Conservation (phyloP, 805 yeast species). For the Saccharomycopsis olivae region DNA sequence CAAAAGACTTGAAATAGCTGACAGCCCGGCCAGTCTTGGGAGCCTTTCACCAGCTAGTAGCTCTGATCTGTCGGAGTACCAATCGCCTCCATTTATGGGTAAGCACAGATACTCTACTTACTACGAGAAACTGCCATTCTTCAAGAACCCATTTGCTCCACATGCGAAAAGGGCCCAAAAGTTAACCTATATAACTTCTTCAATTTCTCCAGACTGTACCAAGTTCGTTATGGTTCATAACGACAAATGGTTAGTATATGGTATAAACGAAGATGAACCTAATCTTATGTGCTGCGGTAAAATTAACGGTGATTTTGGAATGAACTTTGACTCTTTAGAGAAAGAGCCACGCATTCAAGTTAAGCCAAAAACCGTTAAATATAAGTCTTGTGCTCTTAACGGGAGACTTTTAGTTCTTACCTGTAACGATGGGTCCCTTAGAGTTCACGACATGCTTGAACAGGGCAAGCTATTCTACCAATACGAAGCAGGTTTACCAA, state of each 20-base stretch:
- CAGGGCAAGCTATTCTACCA: conserved; percentile 58
- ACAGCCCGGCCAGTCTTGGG: conserved; percentile 5
- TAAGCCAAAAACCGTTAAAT: background rate
- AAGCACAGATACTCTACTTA: conserved; percentile 17
- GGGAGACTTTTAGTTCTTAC: conserved; percentile 45
- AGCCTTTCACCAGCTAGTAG: conserved; percentile 2
- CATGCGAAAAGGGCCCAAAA: conserved; percentile 4
- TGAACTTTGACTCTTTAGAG: conserved; percentile 30
- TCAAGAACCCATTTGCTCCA: conserved; percentile 16
- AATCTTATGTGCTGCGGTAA: conserved; percentile 54
- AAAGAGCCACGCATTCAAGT: conserved; percentile 2
- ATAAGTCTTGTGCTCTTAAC: conserved; percentile 21
- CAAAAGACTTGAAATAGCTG: conserved; percentile 3
- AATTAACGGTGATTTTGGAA: conserved; percentile 58
- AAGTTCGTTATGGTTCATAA: conserved; percentile 56
- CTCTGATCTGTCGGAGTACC: background rate
- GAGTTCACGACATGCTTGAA: conserved; percentile 50
- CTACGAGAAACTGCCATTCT: conserved; percentile 16
- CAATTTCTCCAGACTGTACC: conserved; percentile 52
- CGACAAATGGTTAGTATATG: conserved; percentile 64
- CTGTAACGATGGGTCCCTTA: conserved; percentile 57
- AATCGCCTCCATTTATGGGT: conserved; percentile 2
- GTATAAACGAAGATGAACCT: conserved; percentile 45
- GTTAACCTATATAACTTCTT: conserved; percentile 32
- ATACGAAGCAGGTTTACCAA: conserved; percentile 61